A percentile compares a stretch with the other conserved stretches of the same genome.
These are phyloP conservation scores for Cladosporium oxysporum DNA, from an alignment of 2,329 filamentous ascomycete species.

Conservation along the genomic window DNA sequence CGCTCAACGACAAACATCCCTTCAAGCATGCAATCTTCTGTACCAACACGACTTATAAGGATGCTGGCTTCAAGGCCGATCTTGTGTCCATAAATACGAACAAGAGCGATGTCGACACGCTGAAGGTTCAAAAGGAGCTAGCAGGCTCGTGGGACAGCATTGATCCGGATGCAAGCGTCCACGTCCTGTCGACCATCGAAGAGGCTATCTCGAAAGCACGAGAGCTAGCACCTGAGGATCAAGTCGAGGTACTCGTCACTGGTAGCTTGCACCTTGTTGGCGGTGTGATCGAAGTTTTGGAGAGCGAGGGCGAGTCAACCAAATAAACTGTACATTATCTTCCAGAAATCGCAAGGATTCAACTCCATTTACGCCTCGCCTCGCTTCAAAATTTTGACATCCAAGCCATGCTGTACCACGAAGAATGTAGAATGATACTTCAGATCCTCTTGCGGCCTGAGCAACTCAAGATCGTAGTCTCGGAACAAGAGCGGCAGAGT, in stretches of 20 bases:
- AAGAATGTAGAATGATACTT: slow-evolving; percentile 61
- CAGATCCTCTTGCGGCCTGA: slow-evolving; percentile 53
- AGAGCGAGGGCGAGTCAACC: slow-evolving; percentile 40
- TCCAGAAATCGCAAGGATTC: neutral
- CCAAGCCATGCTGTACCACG: slow-evolving; percentile 59
- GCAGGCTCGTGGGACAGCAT: slow-evolving; percentile 61
- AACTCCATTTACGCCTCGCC: neutral
- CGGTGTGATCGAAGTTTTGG: slow-evolving; percentile 72
- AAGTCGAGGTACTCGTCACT: slow-evolving; percentile 70
- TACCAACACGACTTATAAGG: slow-evolving; percentile 69
- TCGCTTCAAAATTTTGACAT: slow-evolving; percentile 50
- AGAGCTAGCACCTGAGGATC: slow-evolving; percentile 39
- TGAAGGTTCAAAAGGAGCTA: slow-evolving; percentile 68
- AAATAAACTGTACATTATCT: neutral
- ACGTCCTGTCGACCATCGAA: slow-evolving; percentile 66
- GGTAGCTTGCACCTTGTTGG: slow-evolving; percentile 85
- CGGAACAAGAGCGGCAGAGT: slow-evolving; percentile 45
- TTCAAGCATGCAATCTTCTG: slow-evolving; percentile 81
- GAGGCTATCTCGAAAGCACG: slow-evolving; percentile 66
- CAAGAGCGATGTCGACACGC: slow-evolving; percentile 56
- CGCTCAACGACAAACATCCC: slow-evolving; percentile 42
- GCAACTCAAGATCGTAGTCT: slow-evolving; percentile 57
- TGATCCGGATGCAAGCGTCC: slow-evolving; percentile 54
- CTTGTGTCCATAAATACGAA: slow-evolving; percentile 64
- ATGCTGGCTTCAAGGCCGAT: slow-evolving; percentile 63